phyloP scores from a whole-genome alignment of 306 rosid species.

The Cucurbita moschata region DNA sequence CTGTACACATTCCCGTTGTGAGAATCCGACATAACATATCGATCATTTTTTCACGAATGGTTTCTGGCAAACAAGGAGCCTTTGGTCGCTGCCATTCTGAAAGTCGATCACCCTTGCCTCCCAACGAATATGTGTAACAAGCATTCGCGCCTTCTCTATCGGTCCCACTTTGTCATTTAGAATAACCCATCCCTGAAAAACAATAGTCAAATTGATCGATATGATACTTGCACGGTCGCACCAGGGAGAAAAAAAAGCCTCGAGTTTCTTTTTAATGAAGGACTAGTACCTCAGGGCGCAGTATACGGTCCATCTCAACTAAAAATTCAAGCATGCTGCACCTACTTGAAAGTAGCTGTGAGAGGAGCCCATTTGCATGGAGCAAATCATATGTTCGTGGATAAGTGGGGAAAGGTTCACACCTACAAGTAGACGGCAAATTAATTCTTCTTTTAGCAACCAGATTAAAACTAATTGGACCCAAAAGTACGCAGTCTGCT shows the following conservation, averaged over 20 bases:
- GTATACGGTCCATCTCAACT: slow-evolving; percentile 90
- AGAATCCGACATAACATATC: slow-evolving; percentile 19
- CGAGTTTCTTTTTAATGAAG: not conserved
- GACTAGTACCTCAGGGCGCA: slow-evolving; percentile 78
- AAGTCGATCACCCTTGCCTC: slow-evolving; percentile 95
- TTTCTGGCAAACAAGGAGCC: slow-evolving; percentile 94
- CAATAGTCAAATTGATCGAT: slow-evolving; percentile 3
- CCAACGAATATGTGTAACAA: slow-evolving; percentile 88
- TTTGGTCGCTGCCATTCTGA: slow-evolving; percentile 90
- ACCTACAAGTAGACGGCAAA: slow-evolving; percentile 27
- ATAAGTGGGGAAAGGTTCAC: slow-evolving; percentile 92
- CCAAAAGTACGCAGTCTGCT: not conserved
- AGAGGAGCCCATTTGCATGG: slow-evolving; percentile 75
- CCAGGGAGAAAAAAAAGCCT: not conserved
- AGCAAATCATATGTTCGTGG: slow-evolving; percentile 93
- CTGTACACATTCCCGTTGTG: slow-evolving; percentile 30
- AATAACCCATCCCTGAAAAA: slow-evolving; percentile 78
- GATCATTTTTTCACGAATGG: slow-evolving; percentile 70
- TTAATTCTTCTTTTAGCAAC: not conserved
- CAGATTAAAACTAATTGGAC: not conserved
- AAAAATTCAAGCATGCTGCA: slow-evolving; percentile 66
- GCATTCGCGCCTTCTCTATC: slow-evolving; percentile 77
- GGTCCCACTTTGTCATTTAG: slow-evolving; percentile 57
- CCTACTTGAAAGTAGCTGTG: slow-evolving; percentile 53
- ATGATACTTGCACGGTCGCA: not conserved